Percentiles rank a stretch among this genome's conserved stretches.
Conservation (phyloP, 176 grass and related monocot species). For the Oryza coarctata region DNA sequence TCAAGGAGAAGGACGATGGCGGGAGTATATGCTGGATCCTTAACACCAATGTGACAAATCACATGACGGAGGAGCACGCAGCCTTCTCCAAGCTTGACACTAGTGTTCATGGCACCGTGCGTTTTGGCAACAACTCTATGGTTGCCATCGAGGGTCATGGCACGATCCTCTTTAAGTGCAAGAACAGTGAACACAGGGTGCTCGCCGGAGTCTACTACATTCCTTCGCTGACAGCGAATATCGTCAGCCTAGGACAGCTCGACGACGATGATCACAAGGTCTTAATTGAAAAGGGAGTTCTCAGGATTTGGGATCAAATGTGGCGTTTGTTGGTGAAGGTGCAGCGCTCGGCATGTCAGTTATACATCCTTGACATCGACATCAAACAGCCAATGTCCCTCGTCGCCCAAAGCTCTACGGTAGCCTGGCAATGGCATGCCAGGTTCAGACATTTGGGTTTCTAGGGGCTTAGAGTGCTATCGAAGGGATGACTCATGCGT, state of each 20-base stretch:
- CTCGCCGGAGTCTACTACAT: background rate
- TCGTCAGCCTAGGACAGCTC: background rate
- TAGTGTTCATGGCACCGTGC: background rate
- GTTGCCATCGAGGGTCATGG: background rate
- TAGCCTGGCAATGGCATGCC: no score
- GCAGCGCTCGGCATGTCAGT: no score
- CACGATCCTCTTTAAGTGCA: background rate
- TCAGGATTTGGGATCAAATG: background rate
- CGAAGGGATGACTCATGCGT: no score
- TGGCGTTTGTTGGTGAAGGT: background rate
- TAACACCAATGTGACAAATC: background rate
- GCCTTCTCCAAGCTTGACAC: background rate
- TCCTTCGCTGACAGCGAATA: no score
- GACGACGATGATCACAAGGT: background rate
- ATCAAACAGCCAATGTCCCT: background rate
- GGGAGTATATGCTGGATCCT: background rate
- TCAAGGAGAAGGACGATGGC: background rate
- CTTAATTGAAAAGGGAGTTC: background rate
- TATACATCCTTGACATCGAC: no score
- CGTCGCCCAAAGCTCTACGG: background rate
- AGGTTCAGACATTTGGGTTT: background rate
- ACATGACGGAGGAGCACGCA: background rate
- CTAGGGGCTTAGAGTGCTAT: background rate
- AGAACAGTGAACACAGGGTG: rapidly evolving
- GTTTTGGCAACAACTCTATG: background rate